Conservation (phyloP, 2,329 filamentous ascomycete genomes). For the Lachnum nothofagi region DNA sequence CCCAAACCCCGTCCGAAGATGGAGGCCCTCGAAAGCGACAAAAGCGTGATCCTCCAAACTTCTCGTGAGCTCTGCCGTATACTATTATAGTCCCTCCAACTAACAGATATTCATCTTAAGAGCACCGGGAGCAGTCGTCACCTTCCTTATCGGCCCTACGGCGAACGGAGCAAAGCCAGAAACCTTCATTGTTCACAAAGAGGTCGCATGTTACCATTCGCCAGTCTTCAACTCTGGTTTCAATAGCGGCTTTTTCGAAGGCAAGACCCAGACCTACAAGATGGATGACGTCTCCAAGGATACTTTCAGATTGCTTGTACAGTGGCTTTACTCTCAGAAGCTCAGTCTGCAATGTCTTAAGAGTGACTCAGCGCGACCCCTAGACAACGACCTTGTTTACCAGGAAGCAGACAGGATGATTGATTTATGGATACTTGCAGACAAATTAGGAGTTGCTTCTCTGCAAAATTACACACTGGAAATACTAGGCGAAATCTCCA, state of each 20-base stretch:
- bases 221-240: constrained; percentile 8
- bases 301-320: not conserved
- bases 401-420: too few relatives aligned
- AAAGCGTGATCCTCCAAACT: not conserved
- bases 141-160: not conserved
- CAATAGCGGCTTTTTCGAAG: constrained; percentile 9
- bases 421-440: too few relatives aligned
- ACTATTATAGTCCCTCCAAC: not conserved
- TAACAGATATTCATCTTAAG: not conserved
- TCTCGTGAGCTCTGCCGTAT: not conserved
- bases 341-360: not conserved
- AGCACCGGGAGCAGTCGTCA: not conserved
- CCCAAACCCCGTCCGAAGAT: not conserved
- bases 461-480: too few relatives aligned
- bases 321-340: not conserved
- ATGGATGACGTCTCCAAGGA: constrained; percentile 1
- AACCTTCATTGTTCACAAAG: constrained; percentile 6
- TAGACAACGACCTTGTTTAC: too few relatives aligned
- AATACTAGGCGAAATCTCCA: too few relatives aligned
- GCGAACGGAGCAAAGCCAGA: not conserved
- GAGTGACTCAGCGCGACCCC: too few relatives aligned
- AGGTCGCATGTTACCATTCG: constrained; percentile 10
- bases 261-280: constrained; percentile 9
- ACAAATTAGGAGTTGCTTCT: too few relatives aligned
- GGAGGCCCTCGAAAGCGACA: not conserved